Base-by-base conservation (phyloP, 768 basidiomycete species). In the Tulasnella sp. region DNA sequence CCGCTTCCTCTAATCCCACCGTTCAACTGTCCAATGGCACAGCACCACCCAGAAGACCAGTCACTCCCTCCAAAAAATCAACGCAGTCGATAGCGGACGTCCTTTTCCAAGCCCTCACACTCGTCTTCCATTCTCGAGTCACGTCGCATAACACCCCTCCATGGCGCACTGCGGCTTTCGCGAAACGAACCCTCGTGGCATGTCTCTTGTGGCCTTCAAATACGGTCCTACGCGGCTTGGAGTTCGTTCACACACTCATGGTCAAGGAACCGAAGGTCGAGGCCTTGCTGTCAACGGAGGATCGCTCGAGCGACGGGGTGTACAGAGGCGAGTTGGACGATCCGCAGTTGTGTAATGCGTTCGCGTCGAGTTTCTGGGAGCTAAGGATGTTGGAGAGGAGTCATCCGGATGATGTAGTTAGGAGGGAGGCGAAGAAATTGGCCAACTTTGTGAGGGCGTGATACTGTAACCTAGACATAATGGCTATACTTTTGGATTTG, bases 351-450 rank as follows among this genome's bases (percentile, higher is more conserved):
- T 80, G 79, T 66, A 81, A 84, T 70, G 80, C 90, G 34, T 90
- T 95, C 68, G 87, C 83, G 50, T 84, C 89, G 30, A 86, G 81
- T 47, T 85, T 91, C 66, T 97, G 84, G 80, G 96, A 99, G 73
- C 72, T 94, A 58, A 65, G 68, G 2, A 73, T 84, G 63, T 71
- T 85, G 61, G 77, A 88, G 51, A 74, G 75, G 63, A 70, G 72
- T 64, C 74, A 72, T 44, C 73, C 67, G 73, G 87, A 94, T 71
- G 72, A 77, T 66, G 72, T 74, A 54, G 85, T 96, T 7, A 75
- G 87, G 63, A 76, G 75, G 50, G 84, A 80, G 65, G 91, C 90
- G 9, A 64, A 47, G 34, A 69, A 71, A 64, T 61, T 75, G 23
- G 65, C 63, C 24, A 64, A 64, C 41, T 67, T 45, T 17, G 13